These are phyloP conservation scores for Cyclotella kingstonii DNA, from an alignment of 108 stramenopile species.

Conservation along the genomic window DNA sequence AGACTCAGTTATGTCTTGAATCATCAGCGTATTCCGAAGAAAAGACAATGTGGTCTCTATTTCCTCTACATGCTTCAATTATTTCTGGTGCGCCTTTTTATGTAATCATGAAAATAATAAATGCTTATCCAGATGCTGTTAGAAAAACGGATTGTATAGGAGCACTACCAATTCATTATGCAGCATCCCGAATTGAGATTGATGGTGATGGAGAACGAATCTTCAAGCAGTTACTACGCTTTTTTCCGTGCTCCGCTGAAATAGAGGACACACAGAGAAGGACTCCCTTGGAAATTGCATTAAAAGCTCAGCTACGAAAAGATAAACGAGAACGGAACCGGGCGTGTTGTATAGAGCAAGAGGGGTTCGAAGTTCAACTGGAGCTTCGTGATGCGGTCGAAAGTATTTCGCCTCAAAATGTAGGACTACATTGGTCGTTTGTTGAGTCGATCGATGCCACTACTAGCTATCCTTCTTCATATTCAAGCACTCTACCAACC, in stretches of 20 bases:
- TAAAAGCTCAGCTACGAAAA: conserved; percentile 7
- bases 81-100: conserved; percentile 11
- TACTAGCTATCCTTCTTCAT: no score
- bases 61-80: conserved; percentile 20
- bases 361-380: conserved; percentile 15
- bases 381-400: conserved; percentile 1
- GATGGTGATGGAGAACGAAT: conserved; percentile 12
- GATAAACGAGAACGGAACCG: neutral
- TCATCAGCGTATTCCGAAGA: neutral
- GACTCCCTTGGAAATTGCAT: conserved; percentile 9
- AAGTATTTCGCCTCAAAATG: no score
- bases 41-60: neutral
- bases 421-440: conserved; percentile 8
- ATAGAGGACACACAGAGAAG: conserved; percentile 6
- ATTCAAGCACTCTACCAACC: no score
- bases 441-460: neutral
- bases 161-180: conserved; percentile 15
- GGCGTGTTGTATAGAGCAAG: neutral
- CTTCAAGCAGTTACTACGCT: neutral
- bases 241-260: neutral
- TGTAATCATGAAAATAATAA: conserved; percentile 9
- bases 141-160: conserved; percentile 1
- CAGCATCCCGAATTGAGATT: conserved; percentile 12
- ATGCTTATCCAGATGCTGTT: conserved; percentile 10
- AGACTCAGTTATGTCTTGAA: conserved; percentile 8